These are phyloP conservation scores for Solanum verrucosum DNA, from an alignment of 257 asterid genomes.

Conservation along the genomic window DNA sequence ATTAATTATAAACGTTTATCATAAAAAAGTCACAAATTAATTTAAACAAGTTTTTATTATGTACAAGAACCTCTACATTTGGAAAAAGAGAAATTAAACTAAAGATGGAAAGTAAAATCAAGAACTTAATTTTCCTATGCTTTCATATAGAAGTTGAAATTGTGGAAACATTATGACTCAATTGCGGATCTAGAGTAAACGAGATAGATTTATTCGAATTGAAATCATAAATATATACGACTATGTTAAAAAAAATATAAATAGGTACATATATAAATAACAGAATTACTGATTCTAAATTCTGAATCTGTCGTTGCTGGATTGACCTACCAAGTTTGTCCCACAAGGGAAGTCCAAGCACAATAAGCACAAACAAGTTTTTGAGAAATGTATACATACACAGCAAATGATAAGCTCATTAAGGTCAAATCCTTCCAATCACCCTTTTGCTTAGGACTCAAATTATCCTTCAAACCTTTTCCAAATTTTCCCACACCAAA, in stretches of 20 bases:
- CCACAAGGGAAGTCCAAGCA: conserved; percentile 49
- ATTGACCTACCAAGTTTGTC: conserved; percentile 36
- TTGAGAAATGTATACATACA: conserved; percentile 83
- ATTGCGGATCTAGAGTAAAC: not conserved
- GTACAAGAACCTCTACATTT: not conserved
- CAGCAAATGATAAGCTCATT: conserved; percentile 86
- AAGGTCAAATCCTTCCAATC: conserved; percentile 83
- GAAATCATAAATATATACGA: not conserved
- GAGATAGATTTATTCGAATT: not conserved
- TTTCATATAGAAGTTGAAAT: not conserved
- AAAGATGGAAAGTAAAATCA: not conserved
- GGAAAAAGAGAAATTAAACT: not conserved
- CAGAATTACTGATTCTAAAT: not conserved
- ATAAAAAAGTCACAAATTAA: not conserved
- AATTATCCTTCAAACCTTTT: conserved; percentile 35
- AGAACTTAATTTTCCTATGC: not conserved
- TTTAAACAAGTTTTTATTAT: not conserved
- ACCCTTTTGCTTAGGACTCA: conserved; percentile 80
- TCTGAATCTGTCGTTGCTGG: not conserved
- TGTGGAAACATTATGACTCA: not conserved
- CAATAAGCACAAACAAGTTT: conserved; percentile 90
- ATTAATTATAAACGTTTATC: not conserved
- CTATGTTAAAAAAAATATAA: not conserved
- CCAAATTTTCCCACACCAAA: conserved; percentile 39
- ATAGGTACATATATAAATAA: not conserved